These are phyloP conservation scores for Erythrophleum ivorense DNA, from an alignment of 331 rosid species.

Conservation along the genomic window DNA sequence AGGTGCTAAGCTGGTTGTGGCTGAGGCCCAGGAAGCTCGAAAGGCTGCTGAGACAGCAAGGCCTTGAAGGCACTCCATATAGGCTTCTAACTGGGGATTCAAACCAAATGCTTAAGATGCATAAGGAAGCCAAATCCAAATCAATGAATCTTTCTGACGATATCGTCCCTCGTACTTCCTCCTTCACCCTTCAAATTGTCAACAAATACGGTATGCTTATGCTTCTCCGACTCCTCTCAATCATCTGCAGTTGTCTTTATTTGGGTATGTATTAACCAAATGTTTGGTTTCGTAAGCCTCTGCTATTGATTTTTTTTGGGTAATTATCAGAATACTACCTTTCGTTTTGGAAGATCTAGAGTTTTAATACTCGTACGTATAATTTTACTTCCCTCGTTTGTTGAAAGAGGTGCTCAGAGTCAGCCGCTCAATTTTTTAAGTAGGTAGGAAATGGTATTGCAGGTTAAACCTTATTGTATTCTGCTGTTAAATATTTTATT, in stretches of 20 bases:
- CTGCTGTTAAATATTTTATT: neutral
- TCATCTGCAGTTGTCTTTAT: no score
- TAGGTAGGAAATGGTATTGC: neutral
- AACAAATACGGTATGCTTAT: conserved; percentile 35
- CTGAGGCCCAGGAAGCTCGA: conserved; percentile 62
- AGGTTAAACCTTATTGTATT: neutral
- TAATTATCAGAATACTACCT: neutral
- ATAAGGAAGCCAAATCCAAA: conserved; percentile 40
- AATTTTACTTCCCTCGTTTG: neutral
- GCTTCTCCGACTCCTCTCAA: neutral
- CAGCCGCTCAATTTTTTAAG: no score
- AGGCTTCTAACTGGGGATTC: conserved; percentile 52
- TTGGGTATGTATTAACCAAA: neutral
- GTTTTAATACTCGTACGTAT: no score
- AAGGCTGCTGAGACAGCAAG: conserved; percentile 49
- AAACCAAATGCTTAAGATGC: conserved; percentile 28
- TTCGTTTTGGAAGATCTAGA: neutral
- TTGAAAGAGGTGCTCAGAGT: neutral
- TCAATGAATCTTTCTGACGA: conserved; percentile 55
- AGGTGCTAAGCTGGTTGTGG: conserved; percentile 58
- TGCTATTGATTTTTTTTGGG: neutral
- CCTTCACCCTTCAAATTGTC: conserved; percentile 30
- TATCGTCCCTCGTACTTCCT: conserved; percentile 39
- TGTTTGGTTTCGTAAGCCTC: neutral
- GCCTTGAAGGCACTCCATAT: conserved; percentile 58